Percentiles rank a stretch among this genome's conserved stretches.
Evolutionary conservation across 345 rosid genomes (phyloP).

Genomic region (Durio zibethinus): DNA sequence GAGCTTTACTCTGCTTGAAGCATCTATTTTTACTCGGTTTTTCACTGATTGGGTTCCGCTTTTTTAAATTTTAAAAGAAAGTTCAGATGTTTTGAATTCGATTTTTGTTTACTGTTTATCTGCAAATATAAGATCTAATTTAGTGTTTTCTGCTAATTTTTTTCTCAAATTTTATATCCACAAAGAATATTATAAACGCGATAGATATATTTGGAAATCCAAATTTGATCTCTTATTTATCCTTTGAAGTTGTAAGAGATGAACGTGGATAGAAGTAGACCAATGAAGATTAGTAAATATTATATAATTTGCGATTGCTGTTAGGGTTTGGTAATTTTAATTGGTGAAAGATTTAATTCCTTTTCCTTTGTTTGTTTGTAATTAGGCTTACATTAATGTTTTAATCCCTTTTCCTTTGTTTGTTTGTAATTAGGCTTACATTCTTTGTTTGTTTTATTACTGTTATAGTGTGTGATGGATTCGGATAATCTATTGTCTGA

Average conservation of each 20-base stretch:
- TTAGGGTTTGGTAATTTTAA: slow-evolving; percentile 1
- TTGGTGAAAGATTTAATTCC: slow-evolving; percentile 16
- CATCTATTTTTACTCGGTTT: neutral
- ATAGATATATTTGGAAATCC: neutral
- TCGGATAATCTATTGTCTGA: slow-evolving; percentile 29
- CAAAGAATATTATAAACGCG: neutral
- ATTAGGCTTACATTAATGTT: neutral
- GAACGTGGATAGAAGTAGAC: neutral
- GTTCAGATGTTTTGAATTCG: neutral
- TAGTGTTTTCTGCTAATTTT: neutral
- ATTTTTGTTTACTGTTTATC: neutral
- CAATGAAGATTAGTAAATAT: neutral
- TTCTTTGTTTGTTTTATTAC: slow-evolving; percentile 9
- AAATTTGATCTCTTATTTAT: neutral
- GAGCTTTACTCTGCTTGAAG: slow-evolving; percentile 1
- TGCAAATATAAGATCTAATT: slow-evolving; percentile 9
- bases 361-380: neutral
- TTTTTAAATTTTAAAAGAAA: neutral
- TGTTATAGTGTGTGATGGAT: slow-evolving; percentile 53
- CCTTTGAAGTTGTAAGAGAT: neutral
- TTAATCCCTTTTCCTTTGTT: neutral
- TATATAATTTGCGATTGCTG: neutral
- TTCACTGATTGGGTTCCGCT: neutral
- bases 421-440: neutral
- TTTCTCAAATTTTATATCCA: neutral